These are phyloP conservation scores for Metschnikowia rubicola DNA, from an alignment of 805 yeast species.

Conservation along the genomic window DNA sequence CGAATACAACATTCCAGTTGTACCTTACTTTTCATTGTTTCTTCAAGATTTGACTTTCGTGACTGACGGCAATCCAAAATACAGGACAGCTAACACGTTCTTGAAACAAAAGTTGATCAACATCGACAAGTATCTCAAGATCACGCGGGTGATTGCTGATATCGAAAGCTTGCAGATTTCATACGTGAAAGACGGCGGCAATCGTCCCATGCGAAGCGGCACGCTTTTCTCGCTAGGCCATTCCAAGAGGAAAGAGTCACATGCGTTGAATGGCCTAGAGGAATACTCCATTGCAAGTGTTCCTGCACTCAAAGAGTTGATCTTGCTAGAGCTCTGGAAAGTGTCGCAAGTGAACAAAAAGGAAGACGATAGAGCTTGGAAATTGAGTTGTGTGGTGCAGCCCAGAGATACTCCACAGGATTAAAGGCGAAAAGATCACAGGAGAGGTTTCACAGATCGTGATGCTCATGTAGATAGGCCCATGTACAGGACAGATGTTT, in stretches of 20 bases:
- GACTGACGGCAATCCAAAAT: constrained; percentile 76
- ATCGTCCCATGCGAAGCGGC: constrained; percentile 21
- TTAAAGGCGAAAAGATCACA: background rate
- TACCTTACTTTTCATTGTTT: constrained; percentile 73
- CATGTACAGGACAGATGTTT: background rate
- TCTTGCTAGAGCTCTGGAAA: constrained; percentile 67
- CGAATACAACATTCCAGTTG: constrained; percentile 57
- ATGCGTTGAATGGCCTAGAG: constrained; percentile 18
- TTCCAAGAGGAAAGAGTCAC: constrained; percentile 8
- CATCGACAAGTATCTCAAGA: constrained; percentile 68
- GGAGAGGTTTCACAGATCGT: background rate
- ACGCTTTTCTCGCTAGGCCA: constrained; percentile 18
- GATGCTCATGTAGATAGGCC: no score
- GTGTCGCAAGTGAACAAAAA: constrained; percentile 56
- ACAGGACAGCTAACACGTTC: constrained; percentile 56
- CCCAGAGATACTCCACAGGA: constrained; percentile 39
- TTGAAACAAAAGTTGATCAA: constrained; percentile 60
- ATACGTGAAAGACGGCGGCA: constrained; percentile 33
- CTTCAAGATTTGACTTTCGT: constrained; percentile 77
- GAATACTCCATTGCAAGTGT: constrained; percentile 39
- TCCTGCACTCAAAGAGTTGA: constrained; percentile 52
- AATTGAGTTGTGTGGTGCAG: constrained; percentile 60
- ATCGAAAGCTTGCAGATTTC: constrained; percentile 66
- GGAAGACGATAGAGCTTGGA: constrained; percentile 71
- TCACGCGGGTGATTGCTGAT: constrained; percentile 62